A percentile compares a stretch with the other conserved stretches of the same genome.
Evolutionary conservation across 495 filamentous ascomycete genomes (phyloP).

Genomic region (Entonaema liquescens): DNA sequence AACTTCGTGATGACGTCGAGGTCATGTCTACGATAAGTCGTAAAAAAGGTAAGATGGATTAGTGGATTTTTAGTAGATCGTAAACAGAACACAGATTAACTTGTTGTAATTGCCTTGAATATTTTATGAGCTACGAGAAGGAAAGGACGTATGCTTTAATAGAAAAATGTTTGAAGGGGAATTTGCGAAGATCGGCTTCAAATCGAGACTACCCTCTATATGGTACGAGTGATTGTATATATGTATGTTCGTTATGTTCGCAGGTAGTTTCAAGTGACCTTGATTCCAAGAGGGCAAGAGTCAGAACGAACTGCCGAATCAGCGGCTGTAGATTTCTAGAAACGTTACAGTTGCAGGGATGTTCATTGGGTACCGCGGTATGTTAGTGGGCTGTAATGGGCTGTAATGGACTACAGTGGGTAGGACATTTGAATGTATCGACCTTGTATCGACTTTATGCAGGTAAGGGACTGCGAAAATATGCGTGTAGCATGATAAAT

Average conservation of each 20-base stretch:
- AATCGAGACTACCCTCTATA: background rate
- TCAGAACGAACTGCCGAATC: constrained; percentile 44
- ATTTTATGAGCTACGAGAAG: background rate
- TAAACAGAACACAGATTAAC: too few species aligned
- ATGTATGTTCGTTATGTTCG: constrained; percentile 18
- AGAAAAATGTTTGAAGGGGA: background rate
- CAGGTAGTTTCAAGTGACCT: constrained; percentile 6
- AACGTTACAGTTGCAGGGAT: constrained; percentile 47
- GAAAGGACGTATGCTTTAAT: background rate
- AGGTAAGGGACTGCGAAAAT: background rate
- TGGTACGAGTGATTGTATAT: constrained; percentile 8
- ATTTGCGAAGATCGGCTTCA: background rate
- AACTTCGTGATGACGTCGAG: constrained; percentile 16
- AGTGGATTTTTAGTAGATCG: too few species aligned
- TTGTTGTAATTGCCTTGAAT: too few species aligned
- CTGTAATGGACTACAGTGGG: constrained; percentile 10
- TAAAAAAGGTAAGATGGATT: background rate
- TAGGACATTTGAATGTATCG: background rate
- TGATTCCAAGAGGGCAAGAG: constrained; percentile 24
- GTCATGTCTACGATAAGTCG: constrained; percentile 25
- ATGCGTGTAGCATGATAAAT: background rate
- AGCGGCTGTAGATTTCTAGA: constrained; percentile 38
- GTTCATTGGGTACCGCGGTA: constrained; percentile 32
- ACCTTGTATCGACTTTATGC: too few species aligned
- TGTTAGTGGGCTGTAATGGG: constrained; percentile 14